Conservation (phyloP, 306 rosid species). For the Quercus gilva region DNA sequence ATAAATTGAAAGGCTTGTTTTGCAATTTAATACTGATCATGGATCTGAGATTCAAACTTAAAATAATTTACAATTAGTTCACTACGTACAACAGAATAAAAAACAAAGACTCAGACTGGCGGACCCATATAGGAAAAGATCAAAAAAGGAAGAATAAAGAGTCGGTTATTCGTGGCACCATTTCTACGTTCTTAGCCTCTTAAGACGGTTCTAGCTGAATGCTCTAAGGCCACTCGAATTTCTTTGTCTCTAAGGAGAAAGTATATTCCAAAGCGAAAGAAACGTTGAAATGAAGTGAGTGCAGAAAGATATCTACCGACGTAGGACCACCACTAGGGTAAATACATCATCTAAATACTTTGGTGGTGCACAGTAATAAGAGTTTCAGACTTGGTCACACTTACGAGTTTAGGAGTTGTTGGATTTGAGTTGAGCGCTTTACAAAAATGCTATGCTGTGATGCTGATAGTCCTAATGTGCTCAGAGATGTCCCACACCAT, state of each 20-base stretch:
- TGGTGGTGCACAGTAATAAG: rapidly evolving
- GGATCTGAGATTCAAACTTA: neutral
- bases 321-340: no score
- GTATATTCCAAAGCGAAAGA: no score
- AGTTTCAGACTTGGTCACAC: no score
- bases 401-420: rapidly evolving
- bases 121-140: neutral
- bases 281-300: no score
- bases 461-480: no score
- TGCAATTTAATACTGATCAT: neutral
- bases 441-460: rapidly evolving
- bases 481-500: no score
- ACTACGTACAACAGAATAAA: neutral
- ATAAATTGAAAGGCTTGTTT: no score
- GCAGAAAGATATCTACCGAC: no score
- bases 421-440: rapidly evolving
- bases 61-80: neutral
- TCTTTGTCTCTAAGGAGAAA: no score
- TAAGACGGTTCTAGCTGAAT: no score
- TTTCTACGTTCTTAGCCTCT: neutral
- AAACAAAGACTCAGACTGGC: neutral
- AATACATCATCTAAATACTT: no score
- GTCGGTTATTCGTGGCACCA: neutral
- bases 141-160: neutral
- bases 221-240: no score